phyloP scores from a whole-genome alignment of 352 stramenopile genomes.

The Pelagophyceae sp. region DNA sequence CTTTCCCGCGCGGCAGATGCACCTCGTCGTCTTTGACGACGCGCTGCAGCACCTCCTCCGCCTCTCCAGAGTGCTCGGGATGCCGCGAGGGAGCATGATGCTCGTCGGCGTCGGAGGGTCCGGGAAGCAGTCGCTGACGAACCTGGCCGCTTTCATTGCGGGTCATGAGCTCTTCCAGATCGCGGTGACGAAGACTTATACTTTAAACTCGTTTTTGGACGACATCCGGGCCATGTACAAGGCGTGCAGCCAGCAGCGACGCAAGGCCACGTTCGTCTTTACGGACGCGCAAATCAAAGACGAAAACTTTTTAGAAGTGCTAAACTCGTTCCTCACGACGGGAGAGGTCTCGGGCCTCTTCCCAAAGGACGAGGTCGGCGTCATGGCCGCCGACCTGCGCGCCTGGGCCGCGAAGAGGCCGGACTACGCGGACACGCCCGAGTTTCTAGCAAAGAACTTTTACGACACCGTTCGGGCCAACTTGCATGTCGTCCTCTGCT shows the following conservation, averaged over 20 bases:
- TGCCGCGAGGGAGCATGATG: slow-evolving; percentile 72
- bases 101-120: slow-evolving; percentile 75
- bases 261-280: slow-evolving; percentile 66
- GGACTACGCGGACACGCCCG: slow-evolving; percentile 56
- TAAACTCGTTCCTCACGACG: slow-evolving; percentile 70
- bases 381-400: slow-evolving; percentile 67
- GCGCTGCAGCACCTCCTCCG: slow-evolving; percentile 67
- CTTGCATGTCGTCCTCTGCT: slow-evolving; percentile 68
- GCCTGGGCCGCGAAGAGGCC: slow-evolving; percentile 56
- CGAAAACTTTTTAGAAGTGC: slow-evolving; percentile 71
- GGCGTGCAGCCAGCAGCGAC: slow-evolving; percentile 59
- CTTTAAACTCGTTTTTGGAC: slow-evolving; percentile 64
- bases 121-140: slow-evolving; percentile 68
- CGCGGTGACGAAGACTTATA: slow-evolving; percentile 73
- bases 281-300: slow-evolving; percentile 78
- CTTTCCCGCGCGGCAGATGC: slow-evolving; percentile 51
- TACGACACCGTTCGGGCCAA: slow-evolving; percentile 67
- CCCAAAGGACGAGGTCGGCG: slow-evolving; percentile 68
- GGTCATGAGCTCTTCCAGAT: slow-evolving; percentile 69
- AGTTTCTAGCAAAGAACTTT: slow-evolving; percentile 71
- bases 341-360: slow-evolving; percentile 73
- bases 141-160: slow-evolving; percentile 62
- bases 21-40: slow-evolving; percentile 77
- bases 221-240: slow-evolving; percentile 71
- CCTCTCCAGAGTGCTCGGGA: slow-evolving; percentile 63